These are phyloP conservation scores for Ustilago nuda DNA, from an alignment of 1,284 basidiomycete species.

Conservation along the genomic window DNA sequence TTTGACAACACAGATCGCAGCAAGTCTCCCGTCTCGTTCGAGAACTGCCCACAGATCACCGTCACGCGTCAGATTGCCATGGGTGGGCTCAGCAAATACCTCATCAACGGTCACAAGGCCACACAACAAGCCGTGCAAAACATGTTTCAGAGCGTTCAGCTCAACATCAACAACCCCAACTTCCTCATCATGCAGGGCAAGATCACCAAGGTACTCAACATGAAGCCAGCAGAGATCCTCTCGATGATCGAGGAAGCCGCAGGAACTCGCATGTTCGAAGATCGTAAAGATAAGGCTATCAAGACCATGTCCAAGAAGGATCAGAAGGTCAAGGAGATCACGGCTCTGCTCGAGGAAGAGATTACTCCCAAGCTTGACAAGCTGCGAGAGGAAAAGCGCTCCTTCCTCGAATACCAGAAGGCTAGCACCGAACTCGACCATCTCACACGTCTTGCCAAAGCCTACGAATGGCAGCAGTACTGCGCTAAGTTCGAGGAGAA, in stretches of 20 bases:
- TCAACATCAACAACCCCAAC: slow-evolving; percentile 99
- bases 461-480: slow-evolving; percentile 83
- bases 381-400: slow-evolving; percentile 87
- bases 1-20: slow-evolving; percentile 97
- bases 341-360: slow-evolving; percentile 78
- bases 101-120: slow-evolving; percentile 95
- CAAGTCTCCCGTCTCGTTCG: slow-evolving; percentile 86
- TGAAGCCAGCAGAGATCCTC: slow-evolving; percentile 97
- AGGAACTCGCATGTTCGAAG: slow-evolving; percentile 99
- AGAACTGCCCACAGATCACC: slow-evolving; percentile 88
- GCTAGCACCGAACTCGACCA: slow-evolving; percentile 87
- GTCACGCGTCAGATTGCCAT: slow-evolving; percentile 97
- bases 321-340: slow-evolving; percentile 90
- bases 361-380: slow-evolving; percentile 95
- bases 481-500: slow-evolving; percentile 69
- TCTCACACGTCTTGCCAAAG: slow-evolving; percentile 84
- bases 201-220: slow-evolving; percentile 85
- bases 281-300: slow-evolving; percentile 95
- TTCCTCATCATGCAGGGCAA: slow-evolving; percentile 99
- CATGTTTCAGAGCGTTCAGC: slow-evolving; percentile 94
- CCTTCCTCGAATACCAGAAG: slow-evolving; percentile 92
- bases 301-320: slow-evolving; percentile 99
- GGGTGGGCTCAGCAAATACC: slow-evolving; percentile 94
- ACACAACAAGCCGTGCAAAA: slow-evolving; percentile 89
- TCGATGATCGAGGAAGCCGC: slow-evolving; percentile 99